Evolutionary conservation across 805 yeast species (phyloP).

Genomic region (Suhomyces kilbournensis): DNA sequence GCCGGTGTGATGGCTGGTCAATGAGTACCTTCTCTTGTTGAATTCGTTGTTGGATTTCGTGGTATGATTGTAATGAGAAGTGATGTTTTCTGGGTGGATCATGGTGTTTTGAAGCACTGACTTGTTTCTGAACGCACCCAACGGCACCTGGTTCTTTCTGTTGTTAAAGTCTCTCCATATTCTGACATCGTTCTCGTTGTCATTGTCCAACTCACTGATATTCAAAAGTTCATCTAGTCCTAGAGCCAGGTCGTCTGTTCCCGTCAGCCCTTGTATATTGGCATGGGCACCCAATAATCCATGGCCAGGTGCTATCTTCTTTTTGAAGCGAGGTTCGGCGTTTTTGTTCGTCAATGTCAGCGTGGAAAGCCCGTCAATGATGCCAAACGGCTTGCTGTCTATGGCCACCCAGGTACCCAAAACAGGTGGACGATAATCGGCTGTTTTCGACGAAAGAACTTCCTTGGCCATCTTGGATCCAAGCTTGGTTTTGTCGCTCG

Average conservation of each 20-base stretch:
- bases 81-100: conserved; percentile 19
- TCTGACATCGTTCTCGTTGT: conserved; percentile 54
- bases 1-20: conserved; percentile 10
- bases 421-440: conserved; percentile 86
- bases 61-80: conserved; percentile 25
- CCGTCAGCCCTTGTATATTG: conserved; percentile 1
- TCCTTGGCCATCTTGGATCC: conserved; percentile 90
- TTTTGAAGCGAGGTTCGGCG: conserved; percentile 16
- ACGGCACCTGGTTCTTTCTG: conserved; percentile 57
- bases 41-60: conserved; percentile 26
- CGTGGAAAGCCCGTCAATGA: conserved; percentile 91
- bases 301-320: conserved; percentile 1
- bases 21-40: conserved; percentile 22
- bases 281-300: neutral
- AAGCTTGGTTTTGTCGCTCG: conserved; percentile 44
- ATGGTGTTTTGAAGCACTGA: conserved; percentile 29
- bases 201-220: conserved; percentile 81
- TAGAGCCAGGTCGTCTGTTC: conserved; percentile 36
- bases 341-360: conserved; percentile 50
- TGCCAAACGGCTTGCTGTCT: conserved; percentile 79
- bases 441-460: conserved; percentile 80
- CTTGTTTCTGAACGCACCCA: conserved; percentile 88
- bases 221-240: conserved; percentile 79
- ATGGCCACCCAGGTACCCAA: conserved; percentile 90
- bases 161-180: conserved; percentile 46